Evolutionary conservation across 2,329 filamentous ascomycete genomes (phyloP).

Genomic region (Teratosphaeria viscida): DNA sequence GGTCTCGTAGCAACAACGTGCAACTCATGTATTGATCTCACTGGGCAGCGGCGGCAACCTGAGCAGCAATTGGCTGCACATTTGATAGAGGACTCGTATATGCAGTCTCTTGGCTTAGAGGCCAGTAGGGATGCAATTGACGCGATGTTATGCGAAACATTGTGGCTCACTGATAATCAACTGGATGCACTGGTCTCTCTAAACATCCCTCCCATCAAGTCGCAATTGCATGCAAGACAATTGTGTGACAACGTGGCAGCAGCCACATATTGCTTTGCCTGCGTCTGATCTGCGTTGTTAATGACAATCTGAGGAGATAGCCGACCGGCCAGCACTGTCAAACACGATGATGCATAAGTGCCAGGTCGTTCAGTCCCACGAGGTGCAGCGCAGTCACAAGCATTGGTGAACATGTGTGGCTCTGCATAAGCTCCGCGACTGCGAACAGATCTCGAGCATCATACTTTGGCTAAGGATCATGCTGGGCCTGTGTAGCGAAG

Average conservation of each 20-base stretch:
- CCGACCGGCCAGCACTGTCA: background rate
- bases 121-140: background rate
- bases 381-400: background rate
- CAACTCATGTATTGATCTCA: background rate
- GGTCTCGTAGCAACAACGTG: background rate
- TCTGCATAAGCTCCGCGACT: background rate
- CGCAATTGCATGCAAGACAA: too few species aligned
- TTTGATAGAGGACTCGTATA: background rate
- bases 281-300: background rate
- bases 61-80: background rate
- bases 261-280: too few species aligned
- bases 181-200: too few species aligned
- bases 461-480: background rate
- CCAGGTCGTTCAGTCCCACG: background rate
- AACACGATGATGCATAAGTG: background rate
- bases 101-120: background rate
- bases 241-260: too few species aligned
- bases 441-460: background rate
- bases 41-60: background rate
- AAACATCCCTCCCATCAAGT: too few species aligned
- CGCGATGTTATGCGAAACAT: background rate
- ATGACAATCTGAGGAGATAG: background rate
- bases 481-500: background rate
- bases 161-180: background rate
- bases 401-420: background rate